Percentiles rank a stretch among this genome's conserved stretches.
phyloP scores from a whole-genome alignment of 2,329 filamentous ascomycete genomes.

The Pseudophaeomoniella oleicola region DNA sequence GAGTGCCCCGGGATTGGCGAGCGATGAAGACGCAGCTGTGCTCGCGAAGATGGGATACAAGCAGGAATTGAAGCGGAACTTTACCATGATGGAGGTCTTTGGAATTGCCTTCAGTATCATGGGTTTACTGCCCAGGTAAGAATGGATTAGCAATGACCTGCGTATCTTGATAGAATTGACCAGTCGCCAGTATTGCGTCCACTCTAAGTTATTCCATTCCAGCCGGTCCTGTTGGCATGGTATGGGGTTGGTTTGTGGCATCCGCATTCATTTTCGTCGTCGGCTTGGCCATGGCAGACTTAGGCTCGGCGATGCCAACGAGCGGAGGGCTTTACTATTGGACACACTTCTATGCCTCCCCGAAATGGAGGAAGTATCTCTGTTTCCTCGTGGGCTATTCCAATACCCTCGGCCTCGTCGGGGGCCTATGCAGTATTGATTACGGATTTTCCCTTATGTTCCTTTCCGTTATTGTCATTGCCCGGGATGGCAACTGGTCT shows the following conservation, averaged over 20 bases:
- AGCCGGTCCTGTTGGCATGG: constrained; percentile 45
- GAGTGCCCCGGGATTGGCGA: constrained; percentile 7
- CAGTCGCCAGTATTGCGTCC: constrained; percentile 36
- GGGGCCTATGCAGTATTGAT: constrained; percentile 47
- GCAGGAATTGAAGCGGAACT: constrained; percentile 47
- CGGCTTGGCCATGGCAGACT: constrained; percentile 40
- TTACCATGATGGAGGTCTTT: constrained; percentile 48
- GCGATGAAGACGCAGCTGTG: constrained; percentile 24
- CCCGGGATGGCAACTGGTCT: constrained; percentile 40
- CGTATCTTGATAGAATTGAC: no score
- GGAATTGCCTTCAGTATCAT: constrained; percentile 47
- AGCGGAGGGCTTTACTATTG: constrained; percentile 44
- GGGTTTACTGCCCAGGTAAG: constrained; percentile 39
- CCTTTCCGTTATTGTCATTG: constrained; percentile 42
- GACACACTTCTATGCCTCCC: constrained; percentile 44
- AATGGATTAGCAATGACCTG: no score
- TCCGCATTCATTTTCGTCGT: constrained; percentile 44
- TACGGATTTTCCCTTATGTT: constrained; percentile 45
- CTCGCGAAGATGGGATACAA: constrained; percentile 31
- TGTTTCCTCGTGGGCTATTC: constrained; percentile 47
- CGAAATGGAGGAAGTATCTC: constrained; percentile 40
- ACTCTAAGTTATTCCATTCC: constrained; percentile 45
- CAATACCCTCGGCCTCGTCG: constrained; percentile 46
- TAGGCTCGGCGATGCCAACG: constrained; percentile 40
- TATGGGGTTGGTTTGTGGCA: constrained; percentile 48